phyloP scores from a whole-genome alignment of 805 yeast species.

The Cyberlindnera suaveolens region DNA sequence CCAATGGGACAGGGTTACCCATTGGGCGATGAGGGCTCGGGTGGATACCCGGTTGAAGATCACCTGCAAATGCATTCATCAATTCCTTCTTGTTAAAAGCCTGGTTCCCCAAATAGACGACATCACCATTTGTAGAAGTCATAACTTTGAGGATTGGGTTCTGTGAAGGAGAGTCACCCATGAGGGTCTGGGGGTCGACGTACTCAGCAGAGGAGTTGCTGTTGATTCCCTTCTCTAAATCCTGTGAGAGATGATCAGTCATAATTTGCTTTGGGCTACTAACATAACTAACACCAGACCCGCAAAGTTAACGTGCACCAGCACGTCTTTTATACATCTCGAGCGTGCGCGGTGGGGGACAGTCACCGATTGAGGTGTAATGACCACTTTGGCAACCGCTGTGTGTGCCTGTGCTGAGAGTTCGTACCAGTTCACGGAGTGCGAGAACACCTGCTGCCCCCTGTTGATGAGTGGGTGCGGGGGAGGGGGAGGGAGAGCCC shows the following conservation, averaged over 20 bases:
- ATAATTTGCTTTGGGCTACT: not conserved
- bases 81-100: constrained; percentile 49
- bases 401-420: no score
- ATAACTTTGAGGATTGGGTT: constrained; percentile 14
- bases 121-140: constrained; percentile 29
- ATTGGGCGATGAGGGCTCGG: constrained; percentile 41
- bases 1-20: constrained; percentile 76
- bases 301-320: no score
- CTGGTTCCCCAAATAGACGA: constrained; percentile 33
- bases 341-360: no score
- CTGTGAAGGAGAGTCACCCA: constrained; percentile 5
- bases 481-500: no score
- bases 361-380: no score
- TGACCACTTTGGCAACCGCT: no score
- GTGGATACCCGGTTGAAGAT: constrained; percentile 38
- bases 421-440: no score
- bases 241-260: constrained; percentile 7
- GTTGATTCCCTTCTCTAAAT: constrained; percentile 16
- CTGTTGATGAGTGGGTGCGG: no score
- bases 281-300: no score
- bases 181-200: constrained; percentile 4
- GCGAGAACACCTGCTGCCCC: no score
- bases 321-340: no score
- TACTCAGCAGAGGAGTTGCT: constrained; percentile 16
- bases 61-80: constrained; percentile 58